Evolutionary conservation across 805 yeast genomes (phyloP).

Genomic region (Wickerhamiella sorbophila): DNA sequence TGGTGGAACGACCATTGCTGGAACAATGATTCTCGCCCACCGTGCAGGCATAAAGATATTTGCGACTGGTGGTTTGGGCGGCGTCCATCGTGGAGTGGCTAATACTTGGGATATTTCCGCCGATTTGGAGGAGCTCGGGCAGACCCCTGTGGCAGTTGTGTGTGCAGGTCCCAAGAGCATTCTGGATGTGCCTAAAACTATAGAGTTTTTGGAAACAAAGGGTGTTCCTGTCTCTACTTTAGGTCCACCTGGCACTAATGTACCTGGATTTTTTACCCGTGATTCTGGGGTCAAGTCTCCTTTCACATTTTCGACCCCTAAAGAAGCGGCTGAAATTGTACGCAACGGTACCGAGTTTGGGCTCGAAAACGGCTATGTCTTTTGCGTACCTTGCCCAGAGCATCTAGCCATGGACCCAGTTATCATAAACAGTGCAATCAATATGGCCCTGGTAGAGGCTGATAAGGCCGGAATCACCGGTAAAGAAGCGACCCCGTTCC

Average conservation of each 20-base stretch:
- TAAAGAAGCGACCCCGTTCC: slow-evolving; percentile 66
- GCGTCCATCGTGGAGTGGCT: slow-evolving; percentile 73
- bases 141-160: slow-evolving; percentile 78
- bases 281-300: slow-evolving; percentile 66
- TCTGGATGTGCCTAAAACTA: slow-evolving; percentile 61
- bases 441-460: slow-evolving; percentile 45
- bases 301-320: slow-evolving; percentile 38
- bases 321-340: slow-evolving; percentile 50
- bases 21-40: slow-evolving; percentile 70
- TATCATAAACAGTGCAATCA: slow-evolving; percentile 42
- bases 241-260: slow-evolving; percentile 36
- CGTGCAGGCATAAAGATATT: slow-evolving; percentile 68
- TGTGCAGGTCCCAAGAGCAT: slow-evolving; percentile 88
- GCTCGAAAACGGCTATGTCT: slow-evolving; percentile 52
- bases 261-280: slow-evolving; percentile 74
- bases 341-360: slow-evolving; percentile 33
- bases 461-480: slow-evolving; percentile 40
- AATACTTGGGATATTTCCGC: slow-evolving; percentile 70
- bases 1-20: slow-evolving; percentile 87
- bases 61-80: slow-evolving; percentile 91
- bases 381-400: slow-evolving; percentile 72
- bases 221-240: slow-evolving; percentile 74
- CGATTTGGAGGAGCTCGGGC: slow-evolving; percentile 69
- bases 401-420: slow-evolving; percentile 42
- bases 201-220: slow-evolving; percentile 80